Conservation (phyloP, 768 basidiomycete species). For the Candolleomyces eurysporus region DNA sequence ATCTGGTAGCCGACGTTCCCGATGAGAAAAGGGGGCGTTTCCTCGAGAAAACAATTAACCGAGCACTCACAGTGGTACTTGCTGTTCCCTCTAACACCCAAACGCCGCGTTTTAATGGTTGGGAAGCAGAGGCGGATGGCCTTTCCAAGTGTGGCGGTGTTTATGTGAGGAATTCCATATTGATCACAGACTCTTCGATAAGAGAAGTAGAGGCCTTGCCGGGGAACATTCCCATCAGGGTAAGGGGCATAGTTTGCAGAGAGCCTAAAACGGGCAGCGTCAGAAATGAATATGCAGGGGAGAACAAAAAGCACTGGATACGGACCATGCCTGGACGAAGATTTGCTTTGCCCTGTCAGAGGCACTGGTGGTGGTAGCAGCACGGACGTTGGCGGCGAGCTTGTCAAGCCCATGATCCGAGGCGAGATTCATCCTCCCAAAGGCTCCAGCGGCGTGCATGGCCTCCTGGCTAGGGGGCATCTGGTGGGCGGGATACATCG, state of each 20-base stretch:
- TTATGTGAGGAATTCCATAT: constrained; percentile 91
- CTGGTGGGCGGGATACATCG: constrained; percentile 55
- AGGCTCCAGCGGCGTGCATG: constrained; percentile 69
- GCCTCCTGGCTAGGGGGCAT: constrained; percentile 50
- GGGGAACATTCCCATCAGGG: constrained; percentile 89
- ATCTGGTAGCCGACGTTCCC: constrained; percentile 49
- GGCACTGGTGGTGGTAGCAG: constrained; percentile 87
- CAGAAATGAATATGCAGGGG: constrained; percentile 15
- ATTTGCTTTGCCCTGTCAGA: constrained; percentile 91
- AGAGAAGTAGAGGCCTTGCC: constrained; percentile 92
- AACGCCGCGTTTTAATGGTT: constrained; percentile 89
- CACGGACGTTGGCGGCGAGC: constrained; percentile 81
- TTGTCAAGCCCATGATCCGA: constrained; percentile 78
- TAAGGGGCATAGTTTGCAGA: constrained; percentile 89
- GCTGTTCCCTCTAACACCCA: constrained; percentile 92
- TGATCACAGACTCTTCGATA: constrained; percentile 90
- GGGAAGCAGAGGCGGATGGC: constrained; percentile 92
- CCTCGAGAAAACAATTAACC: constrained; percentile 28
- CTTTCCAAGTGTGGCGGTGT: constrained; percentile 93
- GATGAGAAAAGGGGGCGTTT: constrained; percentile 25
- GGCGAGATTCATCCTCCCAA: constrained; percentile 73
- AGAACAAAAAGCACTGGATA: constrained; percentile 18
- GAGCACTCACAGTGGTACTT: constrained; percentile 83
- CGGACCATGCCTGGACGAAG: constrained; percentile 89
- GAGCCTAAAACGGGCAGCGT: constrained; percentile 47